Percentiles rank a stretch among this genome's conserved stretches.
phyloP scores from a whole-genome alignment of 2,329 filamentous ascomycete species.

The Colletotrichum nymphaeae region DNA sequence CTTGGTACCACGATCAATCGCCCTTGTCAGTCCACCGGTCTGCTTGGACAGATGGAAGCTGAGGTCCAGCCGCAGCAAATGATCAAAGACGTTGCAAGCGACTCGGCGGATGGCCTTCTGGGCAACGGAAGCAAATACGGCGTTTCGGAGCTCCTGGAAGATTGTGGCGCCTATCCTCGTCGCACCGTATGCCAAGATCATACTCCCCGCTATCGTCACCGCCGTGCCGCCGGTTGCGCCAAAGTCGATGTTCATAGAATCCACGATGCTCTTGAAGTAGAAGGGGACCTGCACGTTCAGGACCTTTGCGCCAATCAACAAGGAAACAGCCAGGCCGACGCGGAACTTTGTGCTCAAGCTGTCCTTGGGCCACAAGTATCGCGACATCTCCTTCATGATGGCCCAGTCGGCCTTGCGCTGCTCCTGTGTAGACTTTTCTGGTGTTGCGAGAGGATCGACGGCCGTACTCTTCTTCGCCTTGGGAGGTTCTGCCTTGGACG shows the following conservation, averaged over 20 bases:
- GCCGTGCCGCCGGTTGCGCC: conserved; percentile 88
- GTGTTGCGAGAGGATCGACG: conserved; percentile 69
- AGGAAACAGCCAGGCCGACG: conserved; percentile 83
- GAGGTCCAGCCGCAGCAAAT: conserved; percentile 87
- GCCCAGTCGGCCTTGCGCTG: conserved; percentile 98
- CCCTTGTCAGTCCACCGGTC: conserved; percentile 91
- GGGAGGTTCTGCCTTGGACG: not conserved
- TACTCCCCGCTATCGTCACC: conserved; percentile 87
- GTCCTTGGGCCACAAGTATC: conserved; percentile 95
- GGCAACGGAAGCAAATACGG: conserved; percentile 95
- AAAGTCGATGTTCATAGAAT: conserved; percentile 97
- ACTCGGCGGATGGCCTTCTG: conserved; percentile 96
- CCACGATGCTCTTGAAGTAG: conserved; percentile 98
- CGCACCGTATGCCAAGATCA: conserved; percentile 92
- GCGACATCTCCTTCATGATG: conserved; percentile 97
- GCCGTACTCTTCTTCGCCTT: conserved; percentile 33
- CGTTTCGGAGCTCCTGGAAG: conserved; percentile 94
- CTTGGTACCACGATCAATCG: conserved; percentile 96
- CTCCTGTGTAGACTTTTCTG: conserved; percentile 80
- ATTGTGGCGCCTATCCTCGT: conserved; percentile 89
- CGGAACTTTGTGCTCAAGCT: conserved; percentile 84
- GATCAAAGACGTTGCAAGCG: conserved; percentile 91
- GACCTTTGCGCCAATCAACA: conserved; percentile 91
- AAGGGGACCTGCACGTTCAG: conserved; percentile 98
- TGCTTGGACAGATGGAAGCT: conserved; percentile 95